Conservation (phyloP, 2,329 filamentous ascomycete species). For the Aspergillus tanneri region DNA sequence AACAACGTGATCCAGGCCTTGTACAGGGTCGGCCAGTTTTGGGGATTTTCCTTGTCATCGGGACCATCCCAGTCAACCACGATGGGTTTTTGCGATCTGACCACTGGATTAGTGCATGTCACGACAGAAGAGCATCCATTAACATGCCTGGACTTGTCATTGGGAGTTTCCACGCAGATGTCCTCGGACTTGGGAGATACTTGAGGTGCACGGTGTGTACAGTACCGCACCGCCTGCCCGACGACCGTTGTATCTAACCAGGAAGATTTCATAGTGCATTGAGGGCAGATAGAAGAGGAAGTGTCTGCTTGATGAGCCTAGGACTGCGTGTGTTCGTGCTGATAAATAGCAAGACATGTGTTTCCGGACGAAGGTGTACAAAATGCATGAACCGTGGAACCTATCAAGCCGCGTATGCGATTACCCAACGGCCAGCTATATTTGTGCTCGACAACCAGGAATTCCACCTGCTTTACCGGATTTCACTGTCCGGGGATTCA, state of each 20-base stretch:
- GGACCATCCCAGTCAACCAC: not conserved
- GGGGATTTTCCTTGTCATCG: not conserved
- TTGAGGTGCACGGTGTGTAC: not conserved
- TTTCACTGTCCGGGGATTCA: no score
- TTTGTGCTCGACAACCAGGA: no score
- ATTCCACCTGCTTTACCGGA: no score
- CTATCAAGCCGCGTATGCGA: no score
- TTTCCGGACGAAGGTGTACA: no score
- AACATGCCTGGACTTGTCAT: not conserved
- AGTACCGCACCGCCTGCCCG: not conserved
- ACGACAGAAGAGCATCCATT: not conserved
- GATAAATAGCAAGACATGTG: not conserved
- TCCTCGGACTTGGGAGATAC: not conserved
- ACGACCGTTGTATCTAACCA: not conserved
- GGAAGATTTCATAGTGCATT: not conserved
- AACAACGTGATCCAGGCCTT: not conserved
- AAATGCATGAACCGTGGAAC: no score
- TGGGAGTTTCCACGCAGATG: not conserved
- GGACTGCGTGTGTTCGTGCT: not conserved
- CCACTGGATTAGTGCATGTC: not conserved
- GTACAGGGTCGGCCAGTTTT: not conserved
- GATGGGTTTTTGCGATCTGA: not conserved
- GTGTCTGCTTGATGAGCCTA: not conserved
- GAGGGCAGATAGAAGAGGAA: not conserved
- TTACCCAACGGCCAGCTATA: no score